A percentile compares a stretch with the other conserved stretches of the same genome.
Evolutionary conservation across 495 filamentous ascomycete species (phyloP).

Genomic region (Tuber brumale): DNA sequence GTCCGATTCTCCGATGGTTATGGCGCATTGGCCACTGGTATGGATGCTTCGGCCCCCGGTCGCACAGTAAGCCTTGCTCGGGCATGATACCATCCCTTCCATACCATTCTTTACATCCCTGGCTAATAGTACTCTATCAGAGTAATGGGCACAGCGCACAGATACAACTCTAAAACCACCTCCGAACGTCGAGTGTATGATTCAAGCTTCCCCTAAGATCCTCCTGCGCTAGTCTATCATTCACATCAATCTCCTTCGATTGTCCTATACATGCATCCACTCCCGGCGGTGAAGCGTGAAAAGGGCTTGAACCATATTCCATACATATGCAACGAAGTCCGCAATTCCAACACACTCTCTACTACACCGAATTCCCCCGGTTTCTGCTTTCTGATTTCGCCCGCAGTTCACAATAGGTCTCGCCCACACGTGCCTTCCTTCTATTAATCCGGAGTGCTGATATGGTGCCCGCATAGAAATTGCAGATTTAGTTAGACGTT

Average conservation of each 20-base stretch:
- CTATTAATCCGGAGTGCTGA: background rate
- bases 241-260: background rate
- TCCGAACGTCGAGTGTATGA: background rate
- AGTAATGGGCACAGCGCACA: background rate
- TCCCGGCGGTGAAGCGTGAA: background rate
- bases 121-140: background rate
- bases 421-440: background rate
- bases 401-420: background rate
- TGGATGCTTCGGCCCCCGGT: background rate
- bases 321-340: background rate
- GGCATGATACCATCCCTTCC: background rate
- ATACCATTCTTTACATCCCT: background rate
- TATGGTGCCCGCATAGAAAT: background rate
- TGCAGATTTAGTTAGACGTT: background rate
- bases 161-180: background rate
- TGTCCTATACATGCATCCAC: background rate
- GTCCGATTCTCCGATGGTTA: background rate
- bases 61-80: background rate
- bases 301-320: background rate
- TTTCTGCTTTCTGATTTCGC: background rate
- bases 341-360: background rate
- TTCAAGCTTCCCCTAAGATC: background rate
- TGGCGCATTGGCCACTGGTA: background rate
- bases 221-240: background rate
- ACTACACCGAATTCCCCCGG: background rate